Evolutionary conservation across 352 stramenopile species (phyloP).

Genomic region (Detonula confervacea): DNA sequence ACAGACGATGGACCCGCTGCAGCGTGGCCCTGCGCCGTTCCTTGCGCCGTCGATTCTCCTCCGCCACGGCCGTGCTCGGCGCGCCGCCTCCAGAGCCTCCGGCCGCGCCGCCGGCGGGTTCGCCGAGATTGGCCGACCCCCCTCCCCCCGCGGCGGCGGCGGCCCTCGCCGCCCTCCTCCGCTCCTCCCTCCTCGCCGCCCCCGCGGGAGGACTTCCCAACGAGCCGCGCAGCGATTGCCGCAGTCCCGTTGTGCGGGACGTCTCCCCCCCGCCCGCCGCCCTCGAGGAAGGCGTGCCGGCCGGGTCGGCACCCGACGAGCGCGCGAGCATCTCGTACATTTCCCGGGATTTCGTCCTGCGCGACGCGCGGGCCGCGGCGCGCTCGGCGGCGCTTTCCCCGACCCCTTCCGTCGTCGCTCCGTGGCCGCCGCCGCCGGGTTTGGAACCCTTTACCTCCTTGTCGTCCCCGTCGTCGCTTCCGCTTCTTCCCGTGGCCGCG

Average conservation of each 20-base stretch:
- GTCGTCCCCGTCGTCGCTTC: conserved; percentile 2
- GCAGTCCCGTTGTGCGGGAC: conserved; percentile 13
- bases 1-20: conserved; percentile 42
- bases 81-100: conserved; percentile 3
- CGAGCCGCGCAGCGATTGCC: conserved; percentile 20
- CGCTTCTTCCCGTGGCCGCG: not conserved
- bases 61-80: not conserved
- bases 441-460: not conserved
- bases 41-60: conserved; percentile 41
- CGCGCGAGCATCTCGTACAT: conserved; percentile 1
- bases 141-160: not conserved
- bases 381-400: too few relatives aligned
- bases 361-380: not conserved
- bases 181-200: not conserved
- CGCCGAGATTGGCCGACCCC: not conserved
- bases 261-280: not conserved
- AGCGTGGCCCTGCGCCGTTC: conserved; percentile 32
- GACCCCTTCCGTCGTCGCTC: too few relatives aligned
- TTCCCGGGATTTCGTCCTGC: not conserved
- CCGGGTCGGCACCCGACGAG: not conserved
- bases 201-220: not conserved
- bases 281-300: not conserved
- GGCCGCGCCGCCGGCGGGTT: not conserved
- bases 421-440: too few relatives aligned
- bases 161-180: not conserved